Evolutionary conservation across 2,329 filamentous ascomycete species (phyloP).

Genomic region (Colletotrichum lupini): DNA sequence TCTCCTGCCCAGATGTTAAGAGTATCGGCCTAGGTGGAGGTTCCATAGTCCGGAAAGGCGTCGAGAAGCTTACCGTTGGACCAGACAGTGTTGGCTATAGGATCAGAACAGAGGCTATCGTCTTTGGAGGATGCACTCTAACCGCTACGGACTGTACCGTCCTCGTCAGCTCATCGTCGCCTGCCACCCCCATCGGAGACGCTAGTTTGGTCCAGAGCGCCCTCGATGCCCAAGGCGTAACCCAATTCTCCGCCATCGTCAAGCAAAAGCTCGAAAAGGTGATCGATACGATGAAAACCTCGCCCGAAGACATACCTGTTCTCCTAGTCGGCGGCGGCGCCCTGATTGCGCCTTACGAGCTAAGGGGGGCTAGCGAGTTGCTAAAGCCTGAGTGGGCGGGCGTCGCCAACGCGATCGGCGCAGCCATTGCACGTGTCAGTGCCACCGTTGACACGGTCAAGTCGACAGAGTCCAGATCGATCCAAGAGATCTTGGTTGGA

Average conservation of each 20-base stretch:
- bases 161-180: constrained; percentile 39
- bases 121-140: constrained; percentile 66
- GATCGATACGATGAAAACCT: constrained; percentile 72
- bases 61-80: constrained; percentile 57
- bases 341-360: constrained; percentile 63
- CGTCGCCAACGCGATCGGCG: constrained; percentile 74
- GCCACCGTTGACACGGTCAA: constrained; percentile 63
- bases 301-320: constrained; percentile 67
- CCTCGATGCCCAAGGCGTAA: constrained; percentile 46
- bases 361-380: constrained; percentile 66
- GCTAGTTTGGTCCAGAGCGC: constrained; percentile 46
- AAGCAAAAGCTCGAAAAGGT: constrained; percentile 64
- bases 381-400: constrained; percentile 66
- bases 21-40: constrained; percentile 71
- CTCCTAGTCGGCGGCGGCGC: constrained; percentile 73
- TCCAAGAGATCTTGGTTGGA: constrained; percentile 50
- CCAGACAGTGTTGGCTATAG: constrained; percentile 72
- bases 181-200: constrained; percentile 53
- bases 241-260: constrained; percentile 52
- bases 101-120: constrained; percentile 61
- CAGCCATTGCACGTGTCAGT: constrained; percentile 70
- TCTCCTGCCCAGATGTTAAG: constrained; percentile 66
- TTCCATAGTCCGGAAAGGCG: constrained; percentile 59
- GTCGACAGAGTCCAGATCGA: constrained; percentile 55
- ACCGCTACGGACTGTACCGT: constrained; percentile 70